Evolutionary conservation across 73 alveolate genomes (phyloP).

Genomic region (Paramecium sexaurelia): DNA sequence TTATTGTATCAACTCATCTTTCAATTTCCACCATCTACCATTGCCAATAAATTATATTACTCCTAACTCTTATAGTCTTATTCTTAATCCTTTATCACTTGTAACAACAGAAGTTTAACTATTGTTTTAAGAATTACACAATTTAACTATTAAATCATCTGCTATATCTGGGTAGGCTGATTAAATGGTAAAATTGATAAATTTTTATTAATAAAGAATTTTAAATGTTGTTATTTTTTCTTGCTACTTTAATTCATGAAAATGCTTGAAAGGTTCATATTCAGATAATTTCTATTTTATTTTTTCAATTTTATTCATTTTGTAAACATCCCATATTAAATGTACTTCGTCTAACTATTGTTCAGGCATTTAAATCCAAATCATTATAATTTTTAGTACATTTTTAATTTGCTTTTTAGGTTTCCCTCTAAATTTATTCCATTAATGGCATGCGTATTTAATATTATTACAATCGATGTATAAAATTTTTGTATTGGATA

Average conservation of each 20-base stretch:
- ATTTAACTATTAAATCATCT: conserved; percentile 19
- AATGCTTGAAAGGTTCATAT: neutral
- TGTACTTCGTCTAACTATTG: neutral
- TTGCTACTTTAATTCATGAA: neutral
- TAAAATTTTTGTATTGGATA: neutral
- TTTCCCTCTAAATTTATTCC: conserved; percentile 26
- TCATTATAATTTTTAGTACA: neutral
- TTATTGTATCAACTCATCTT: neutral
- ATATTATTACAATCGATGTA: conserved; percentile 36
- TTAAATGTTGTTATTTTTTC: neutral
- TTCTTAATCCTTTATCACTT: conserved; percentile 22
- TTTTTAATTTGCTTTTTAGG: conserved; percentile 12
- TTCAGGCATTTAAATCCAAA: neutral
- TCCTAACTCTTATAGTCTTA: neutral
- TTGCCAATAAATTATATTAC: conserved; percentile 12
- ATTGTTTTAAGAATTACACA: neutral
- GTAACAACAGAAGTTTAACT: conserved; percentile 26
- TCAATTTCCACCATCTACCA: conserved; percentile 51
- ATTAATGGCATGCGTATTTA: conserved; percentile 38
- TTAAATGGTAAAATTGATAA: neutral
- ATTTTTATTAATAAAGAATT: neutral
- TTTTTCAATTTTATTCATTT: conserved; percentile 9
- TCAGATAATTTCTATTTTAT: neutral
- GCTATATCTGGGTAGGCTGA: conserved; percentile 19
- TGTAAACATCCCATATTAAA: conserved; percentile 47